A percentile compares a stretch with the other conserved stretches of the same genome.
phyloP scores from a whole-genome alignment of 164 flowering plant species.

The Stephania yunnanensis region DNA sequence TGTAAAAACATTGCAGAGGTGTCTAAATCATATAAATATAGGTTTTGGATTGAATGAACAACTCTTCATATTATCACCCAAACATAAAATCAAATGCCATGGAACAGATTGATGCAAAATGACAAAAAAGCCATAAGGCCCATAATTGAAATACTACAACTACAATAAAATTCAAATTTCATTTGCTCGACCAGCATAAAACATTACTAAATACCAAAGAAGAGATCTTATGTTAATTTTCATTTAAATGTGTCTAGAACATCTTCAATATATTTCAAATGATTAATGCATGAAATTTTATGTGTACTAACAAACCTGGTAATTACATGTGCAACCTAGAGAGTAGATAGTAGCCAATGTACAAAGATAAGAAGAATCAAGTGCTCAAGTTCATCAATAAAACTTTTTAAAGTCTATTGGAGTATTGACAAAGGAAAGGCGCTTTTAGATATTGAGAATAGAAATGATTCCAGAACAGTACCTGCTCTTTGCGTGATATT shows the following conservation, averaged over 20 bases:
- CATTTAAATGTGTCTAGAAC: too few species aligned
- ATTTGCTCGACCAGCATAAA: too few species aligned
- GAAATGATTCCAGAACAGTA: slow-evolving; percentile 14
- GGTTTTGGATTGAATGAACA: not conserved
- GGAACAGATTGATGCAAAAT: too few species aligned
- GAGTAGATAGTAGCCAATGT: not conserved
- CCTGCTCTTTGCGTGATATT: slow-evolving; percentile 73
- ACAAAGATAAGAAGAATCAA: not conserved
- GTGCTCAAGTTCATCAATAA: not conserved
- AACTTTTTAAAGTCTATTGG: not conserved
- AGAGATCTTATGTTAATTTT: too few species aligned
- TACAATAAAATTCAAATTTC: too few species aligned
- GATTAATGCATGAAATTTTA: not conserved
- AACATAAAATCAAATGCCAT: too few species aligned
- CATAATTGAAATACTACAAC: too few species aligned
- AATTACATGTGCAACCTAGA: not conserved
- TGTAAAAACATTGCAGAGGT: not conserved
- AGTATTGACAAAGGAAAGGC: not conserved
- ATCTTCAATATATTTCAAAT: too few species aligned
- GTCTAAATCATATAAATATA: not conserved
- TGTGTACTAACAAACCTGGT: not conserved
- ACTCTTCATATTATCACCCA: too few species aligned
- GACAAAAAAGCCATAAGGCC: too few species aligned
- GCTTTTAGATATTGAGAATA: not conserved
- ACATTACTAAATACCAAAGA: too few species aligned